Evolutionary conservation across 805 yeast species (phyloP).

Genomic region (Candida ficus): DNA sequence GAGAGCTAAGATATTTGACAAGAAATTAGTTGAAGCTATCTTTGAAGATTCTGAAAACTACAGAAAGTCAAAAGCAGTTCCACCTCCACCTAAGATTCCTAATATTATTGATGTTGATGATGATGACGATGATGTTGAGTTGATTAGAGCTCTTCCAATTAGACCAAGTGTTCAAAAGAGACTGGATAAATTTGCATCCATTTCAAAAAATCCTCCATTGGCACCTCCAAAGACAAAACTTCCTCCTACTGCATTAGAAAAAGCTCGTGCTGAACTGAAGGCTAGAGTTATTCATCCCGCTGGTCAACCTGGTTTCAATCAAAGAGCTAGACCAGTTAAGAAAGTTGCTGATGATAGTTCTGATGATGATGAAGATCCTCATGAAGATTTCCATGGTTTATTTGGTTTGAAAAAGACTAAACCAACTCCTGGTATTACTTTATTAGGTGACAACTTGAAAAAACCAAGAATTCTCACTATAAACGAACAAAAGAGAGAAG

Average conservation of each 20-base stretch:
- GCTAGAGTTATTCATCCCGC: conserved; percentile 40
- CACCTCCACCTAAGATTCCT: conserved; percentile 3
- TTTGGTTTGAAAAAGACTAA: conserved; percentile 23
- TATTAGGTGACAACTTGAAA: conserved; percentile 26
- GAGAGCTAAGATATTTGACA: conserved; percentile 54
- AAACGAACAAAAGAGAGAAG: conserved; percentile 46
- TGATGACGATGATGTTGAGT: conserved; percentile 8
- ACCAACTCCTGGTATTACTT: conserved; percentile 26
- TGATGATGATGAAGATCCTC: conserved; percentile 33
- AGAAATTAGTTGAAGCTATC: conserved; percentile 47
- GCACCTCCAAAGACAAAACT: conserved; percentile 23
- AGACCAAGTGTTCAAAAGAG: conserved; percentile 26
- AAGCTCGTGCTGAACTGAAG: conserved; percentile 30
- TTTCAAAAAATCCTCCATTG: conserved; percentile 25
- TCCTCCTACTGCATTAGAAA: conserved; percentile 33
- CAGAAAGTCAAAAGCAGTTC: conserved; percentile 25
- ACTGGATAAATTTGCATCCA: conserved; percentile 33
- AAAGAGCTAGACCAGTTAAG: conserved; percentile 28
- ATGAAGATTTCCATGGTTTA: conserved; percentile 34
- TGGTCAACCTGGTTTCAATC: conserved; percentile 44
- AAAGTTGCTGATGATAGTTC: conserved; percentile 21
- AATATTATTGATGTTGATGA: too few species aligned
- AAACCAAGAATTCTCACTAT: conserved; percentile 28
- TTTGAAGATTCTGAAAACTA: conserved; percentile 36
- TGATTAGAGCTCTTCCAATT: background rate